Conservation (phyloP, 768 basidiomycete species). For the Boletellus sp. region DNA sequence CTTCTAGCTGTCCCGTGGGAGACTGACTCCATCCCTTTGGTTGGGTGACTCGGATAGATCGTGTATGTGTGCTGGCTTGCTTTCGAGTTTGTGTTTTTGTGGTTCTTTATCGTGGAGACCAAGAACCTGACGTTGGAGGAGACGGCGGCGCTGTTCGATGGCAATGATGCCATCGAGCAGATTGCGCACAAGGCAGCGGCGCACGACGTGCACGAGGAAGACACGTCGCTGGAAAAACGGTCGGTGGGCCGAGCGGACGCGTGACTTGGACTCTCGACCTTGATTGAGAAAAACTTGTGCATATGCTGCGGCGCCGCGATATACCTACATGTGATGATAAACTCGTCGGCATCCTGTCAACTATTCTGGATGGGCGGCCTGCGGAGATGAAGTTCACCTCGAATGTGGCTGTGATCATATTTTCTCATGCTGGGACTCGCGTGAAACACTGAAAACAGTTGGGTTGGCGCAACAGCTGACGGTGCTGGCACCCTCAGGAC, state of each 20-base stretch:
- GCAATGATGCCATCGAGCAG: constrained; percentile 35
- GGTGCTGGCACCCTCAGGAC: too few species aligned
- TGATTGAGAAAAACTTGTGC: too few species aligned
- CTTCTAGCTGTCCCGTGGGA: background rate
- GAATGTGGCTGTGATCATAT: too few species aligned
- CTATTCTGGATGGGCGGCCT: too few species aligned
- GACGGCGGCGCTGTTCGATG: constrained; percentile 69
- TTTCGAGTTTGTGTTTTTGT: constrained; percentile 10
- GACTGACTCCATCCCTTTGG: constrained; percentile 6
- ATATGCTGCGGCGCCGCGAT: too few species aligned
- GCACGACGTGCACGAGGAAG: background rate
- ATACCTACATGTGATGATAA: too few species aligned
- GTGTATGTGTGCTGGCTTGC: constrained; percentile 23
- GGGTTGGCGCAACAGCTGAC: too few species aligned
- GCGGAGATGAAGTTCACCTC: too few species aligned
- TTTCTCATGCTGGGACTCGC: too few species aligned
- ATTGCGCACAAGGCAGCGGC: constrained; percentile 14
- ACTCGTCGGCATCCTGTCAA: too few species aligned
- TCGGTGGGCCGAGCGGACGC: background rate
- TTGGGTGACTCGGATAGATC: too few species aligned
- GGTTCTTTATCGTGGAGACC: constrained; percentile 19
- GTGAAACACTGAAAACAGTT: too few species aligned
- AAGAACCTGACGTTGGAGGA: constrained; percentile 59
- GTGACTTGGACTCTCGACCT: background rate
- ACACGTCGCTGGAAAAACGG: constrained; percentile 9